Evolutionary conservation across 208 protist genomes (phyloP).

Genomic region (Acanthamoeba lenticulata): DNA sequence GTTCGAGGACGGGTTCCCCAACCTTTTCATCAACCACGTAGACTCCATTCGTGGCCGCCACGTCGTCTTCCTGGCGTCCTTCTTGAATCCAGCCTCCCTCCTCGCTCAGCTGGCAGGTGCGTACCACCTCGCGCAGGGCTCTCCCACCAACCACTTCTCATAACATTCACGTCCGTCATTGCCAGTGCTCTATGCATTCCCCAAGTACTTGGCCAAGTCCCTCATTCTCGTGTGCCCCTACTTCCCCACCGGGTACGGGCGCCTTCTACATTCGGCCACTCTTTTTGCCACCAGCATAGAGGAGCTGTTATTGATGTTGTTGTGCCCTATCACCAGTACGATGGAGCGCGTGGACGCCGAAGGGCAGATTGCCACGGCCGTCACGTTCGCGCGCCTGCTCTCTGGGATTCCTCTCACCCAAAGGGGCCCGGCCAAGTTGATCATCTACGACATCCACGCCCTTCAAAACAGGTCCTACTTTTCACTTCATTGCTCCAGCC

Average conservation of each 20-base stretch:
- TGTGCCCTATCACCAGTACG: conserved; percentile 51
- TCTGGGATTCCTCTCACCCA: conserved; percentile 73
- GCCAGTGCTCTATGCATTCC: conserved; percentile 77
- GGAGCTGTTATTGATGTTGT: not conserved
- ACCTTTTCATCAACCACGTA: conserved; percentile 73
- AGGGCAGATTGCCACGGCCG: conserved; percentile 82
- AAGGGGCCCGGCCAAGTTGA: conserved; percentile 72
- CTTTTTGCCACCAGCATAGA: not conserved
- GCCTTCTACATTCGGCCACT: not conserved
- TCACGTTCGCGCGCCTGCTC: conserved; percentile 78
- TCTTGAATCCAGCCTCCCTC: conserved; percentile 57
- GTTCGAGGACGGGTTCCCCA: conserved; percentile 77
- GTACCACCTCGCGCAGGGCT: not conserved
- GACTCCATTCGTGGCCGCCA: conserved; percentile 65
- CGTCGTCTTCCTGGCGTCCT: conserved; percentile 63
- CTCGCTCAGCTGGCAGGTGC: conserved; percentile 26
- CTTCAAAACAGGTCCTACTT: conserved; percentile 67
- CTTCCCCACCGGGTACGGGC: conserved; percentile 78
- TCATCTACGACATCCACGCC: conserved; percentile 86
- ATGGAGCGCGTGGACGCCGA: conserved; percentile 84
- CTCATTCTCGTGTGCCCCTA: conserved; percentile 80
- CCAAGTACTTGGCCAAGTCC: conserved; percentile 77
- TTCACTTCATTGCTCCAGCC: not conserved
- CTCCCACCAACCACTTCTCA: not conserved
- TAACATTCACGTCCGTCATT: not conserved